Evolutionary conservation across 305 asterid genomes (phyloP).

Genomic region (Fraxinus baroniana): DNA sequence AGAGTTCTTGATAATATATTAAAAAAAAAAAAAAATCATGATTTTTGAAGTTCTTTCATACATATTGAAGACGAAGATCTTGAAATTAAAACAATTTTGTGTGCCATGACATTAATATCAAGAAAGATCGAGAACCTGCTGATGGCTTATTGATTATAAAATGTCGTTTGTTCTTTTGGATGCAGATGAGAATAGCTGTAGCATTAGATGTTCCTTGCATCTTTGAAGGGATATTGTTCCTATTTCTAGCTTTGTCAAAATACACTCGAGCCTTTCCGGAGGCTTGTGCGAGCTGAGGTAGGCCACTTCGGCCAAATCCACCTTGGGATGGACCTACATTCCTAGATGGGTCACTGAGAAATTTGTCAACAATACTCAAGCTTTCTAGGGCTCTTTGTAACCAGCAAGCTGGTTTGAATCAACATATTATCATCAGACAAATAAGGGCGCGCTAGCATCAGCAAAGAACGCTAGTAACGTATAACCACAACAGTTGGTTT

Average conservation of each 20-base stretch:
- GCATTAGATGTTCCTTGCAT: neutral
- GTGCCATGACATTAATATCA: slow-evolving; percentile 76
- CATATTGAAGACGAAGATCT: neutral
- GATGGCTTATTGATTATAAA: slow-evolving; percentile 51
- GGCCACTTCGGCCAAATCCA: neutral
- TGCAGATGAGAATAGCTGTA: slow-evolving; percentile 9
- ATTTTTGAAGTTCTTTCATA: neutral
- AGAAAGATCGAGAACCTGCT: slow-evolving; percentile 70
- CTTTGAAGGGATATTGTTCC: neutral
- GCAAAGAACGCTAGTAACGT: neutral
- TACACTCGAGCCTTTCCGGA: neutral
- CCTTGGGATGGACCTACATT: neutral
- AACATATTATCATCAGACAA: neutral
- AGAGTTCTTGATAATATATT: neutral
- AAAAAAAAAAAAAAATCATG: neutral
- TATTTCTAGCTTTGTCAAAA: slow-evolving; percentile 8
- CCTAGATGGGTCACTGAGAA: neutral
- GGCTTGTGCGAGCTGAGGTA: neutral
- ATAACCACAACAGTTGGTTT: neutral
- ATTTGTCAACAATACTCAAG: neutral
- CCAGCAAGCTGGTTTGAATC: neutral
- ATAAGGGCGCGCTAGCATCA: neutral
- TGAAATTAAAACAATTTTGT: slow-evolving; percentile 56
- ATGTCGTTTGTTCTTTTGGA: neutral
- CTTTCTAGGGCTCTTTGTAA: neutral